Evolutionary conservation across 768 basidiomycete species (phyloP), one percentile per base, ranked within the genome.

Genomic region (Mrakia frigida): DNA sequence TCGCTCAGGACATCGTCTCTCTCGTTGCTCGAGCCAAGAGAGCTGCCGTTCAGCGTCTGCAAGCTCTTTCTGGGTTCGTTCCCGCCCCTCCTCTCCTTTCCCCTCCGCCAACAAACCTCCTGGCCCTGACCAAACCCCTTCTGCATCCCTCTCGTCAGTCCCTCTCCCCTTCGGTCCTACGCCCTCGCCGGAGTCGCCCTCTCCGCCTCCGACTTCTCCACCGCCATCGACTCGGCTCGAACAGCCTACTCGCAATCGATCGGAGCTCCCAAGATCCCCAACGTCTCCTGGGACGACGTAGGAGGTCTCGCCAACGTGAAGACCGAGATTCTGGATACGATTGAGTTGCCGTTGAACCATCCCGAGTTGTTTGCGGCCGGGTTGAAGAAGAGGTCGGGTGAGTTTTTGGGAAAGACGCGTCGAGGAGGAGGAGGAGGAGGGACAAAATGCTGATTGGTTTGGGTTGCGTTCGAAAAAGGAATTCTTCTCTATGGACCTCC

Each of bases 211-310:
- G 93, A 98, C 81, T 90, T 98, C 80, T 87, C 90, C 5, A 75
- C 79, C 23, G 93, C 93, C 0, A 85, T 98, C 28, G 86, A 86
- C 18, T 87, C 89, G 77, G 91, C 91, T 18, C 86, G 94, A 73
- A 84, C 87, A 14, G 87, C 91, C 0, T 95, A 95, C 83, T 91
- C 92, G 11, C 92, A 94, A 81, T 93, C 88, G 81, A 96, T 98
- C 77, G 96, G 95, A n/a, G 93, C 94, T 35, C 97, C 97, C 0
- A 94, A 91, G 79, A 99, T 99, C 50, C 97, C 97, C 1, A 91
- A 87, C 78, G 94, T 99, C 0, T 88, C 91, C 0, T 99, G 97
- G 97, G 94, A 98, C 82, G 97, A 99, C 82, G 91, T 99, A 18
- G 97, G 97, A 37, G 97, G 97, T 6, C 85, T 99, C 16, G 90